Evolutionary conservation across 129 eudicot species (phyloP), one percentile per base, ranked within the genome.

Genomic region (Ambrosia trifida): DNA sequence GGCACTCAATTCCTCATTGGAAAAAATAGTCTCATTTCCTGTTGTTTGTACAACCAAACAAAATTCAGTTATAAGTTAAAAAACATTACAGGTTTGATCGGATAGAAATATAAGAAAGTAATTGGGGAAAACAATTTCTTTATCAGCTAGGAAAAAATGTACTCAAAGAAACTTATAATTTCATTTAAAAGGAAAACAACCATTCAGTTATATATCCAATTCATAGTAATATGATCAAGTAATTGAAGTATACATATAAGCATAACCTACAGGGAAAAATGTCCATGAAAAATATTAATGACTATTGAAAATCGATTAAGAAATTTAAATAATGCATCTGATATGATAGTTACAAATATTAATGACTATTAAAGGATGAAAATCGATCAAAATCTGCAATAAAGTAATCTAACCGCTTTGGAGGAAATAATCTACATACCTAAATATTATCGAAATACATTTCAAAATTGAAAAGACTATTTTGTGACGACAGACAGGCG

Each of bases 21-120:
- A 28, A 12, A 69, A 69, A 14, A 52, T 35, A 13, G 73, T 69
- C 32, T 68, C 61, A 0, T 45, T 35, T 4, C 44, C 69, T 4
- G 51, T 19, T 56, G 51, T 19, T 56, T 56, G 38, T 11, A 6
- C 45, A 35, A 28, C 44, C 60, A 18, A 51, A 69, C 1, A 11
- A 5, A 36, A 3, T 69, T 36, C 24, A 10, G 74, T 12, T 20
- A 53, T 36, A 69, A 36, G 18, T 17, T 35, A 11, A 11, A 2
- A 66, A 11, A 16, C 12, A 2, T 18, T 24, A 43, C 7, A 6
- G 17, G 18, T 1, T 2, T 66, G 7, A 16, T 17, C 18, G 7
- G 12, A 17, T 36, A 36, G 41, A 36, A 36, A 4, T 36, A 36
- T 4, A 36, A 36, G 41, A 36, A 36, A 36, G 41, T 36, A 36